Evolutionary conservation across 2,329 filamentous ascomycete species (phyloP), one percentile per base, ranked within the genome.

Genomic region (Penicillium sp.): DNA sequence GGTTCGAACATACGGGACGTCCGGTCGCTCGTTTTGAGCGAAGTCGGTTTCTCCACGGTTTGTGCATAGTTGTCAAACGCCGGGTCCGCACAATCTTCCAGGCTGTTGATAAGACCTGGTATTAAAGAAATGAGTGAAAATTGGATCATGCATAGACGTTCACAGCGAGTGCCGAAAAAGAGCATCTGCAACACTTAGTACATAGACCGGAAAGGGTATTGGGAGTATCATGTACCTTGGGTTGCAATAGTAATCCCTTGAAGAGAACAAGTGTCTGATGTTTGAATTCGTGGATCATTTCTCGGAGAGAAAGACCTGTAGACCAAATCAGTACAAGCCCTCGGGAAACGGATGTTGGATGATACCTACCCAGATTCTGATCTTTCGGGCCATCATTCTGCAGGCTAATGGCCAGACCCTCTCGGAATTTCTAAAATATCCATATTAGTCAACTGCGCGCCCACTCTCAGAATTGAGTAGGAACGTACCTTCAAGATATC

Each of bases 71-170:
- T 86, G 71, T 96, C 87, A 69, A 97, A 82, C 40, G 92, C 87
- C n/a, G 94, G 94, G 67, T 96, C 91, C 44, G 94, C 92, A 64
- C 90, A 95, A 74, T 99, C 94, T 73, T 95, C 87, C n/a, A 99
- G 81, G 64, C 88, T 90, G 65, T 90, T 85, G 65, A 97, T 86
- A 51, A 99, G 83, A 53, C 92, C 91, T 42, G 94, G 94, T 76
- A 99, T 95, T 65, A 99, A 79, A 47, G 92, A 96, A 62, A 99
- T 87, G 41, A 99, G 82, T 39, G 92, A 94, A 76, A 97, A 99
- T 72, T 99, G 94, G 74, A 96, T 92, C 89, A 97, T 95, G 81
- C 94, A 99, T 61, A 99, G 77, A 58, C 89, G 83, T 73, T 99
- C 94, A 72, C 94, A 97, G 63, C 91, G 86, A n/a, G 92, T 91